Evolutionary conservation across 73 alveolate genomes (phyloP).

Genomic region (Durusdinium trenchii): DNA sequence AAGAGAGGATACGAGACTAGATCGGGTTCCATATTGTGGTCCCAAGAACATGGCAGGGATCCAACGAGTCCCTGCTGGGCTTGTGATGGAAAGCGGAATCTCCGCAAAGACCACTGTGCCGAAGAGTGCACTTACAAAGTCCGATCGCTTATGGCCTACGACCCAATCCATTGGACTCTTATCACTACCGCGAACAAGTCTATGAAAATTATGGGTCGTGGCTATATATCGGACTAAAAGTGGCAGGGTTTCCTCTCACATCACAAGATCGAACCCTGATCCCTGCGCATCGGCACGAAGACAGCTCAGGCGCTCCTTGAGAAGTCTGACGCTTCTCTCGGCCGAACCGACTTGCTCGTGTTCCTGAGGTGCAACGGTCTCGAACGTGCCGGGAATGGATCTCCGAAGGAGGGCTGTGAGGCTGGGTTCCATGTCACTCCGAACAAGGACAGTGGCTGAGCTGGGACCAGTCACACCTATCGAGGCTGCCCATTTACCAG

Average conservation of each 20-base stretch:
- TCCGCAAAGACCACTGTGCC: too few species aligned
- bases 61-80: too few species aligned
- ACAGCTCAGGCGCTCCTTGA: not conserved
- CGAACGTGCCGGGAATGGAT: not conserved
- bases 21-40: too few species aligned
- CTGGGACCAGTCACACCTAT: not conserved
- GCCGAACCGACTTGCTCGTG: not conserved
- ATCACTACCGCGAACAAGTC: not conserved
- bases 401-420: not conserved
- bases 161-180: too few species aligned
- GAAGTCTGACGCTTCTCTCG: not conserved
- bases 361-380: not conserved
- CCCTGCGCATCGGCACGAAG: not conserved
- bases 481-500: not conserved
- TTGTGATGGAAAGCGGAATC: too few species aligned
- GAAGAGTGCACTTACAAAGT: too few species aligned
- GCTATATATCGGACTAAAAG: not conserved
- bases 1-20: too few species aligned
- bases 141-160: too few species aligned
- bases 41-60: too few species aligned
- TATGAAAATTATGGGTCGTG: not conserved
- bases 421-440: not conserved
- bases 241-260: not conserved
- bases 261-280: not conserved
- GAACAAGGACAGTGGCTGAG: not conserved